Conservation (phyloP, 257 asterid species). For the Ophiorrhiza pumila region DNA sequence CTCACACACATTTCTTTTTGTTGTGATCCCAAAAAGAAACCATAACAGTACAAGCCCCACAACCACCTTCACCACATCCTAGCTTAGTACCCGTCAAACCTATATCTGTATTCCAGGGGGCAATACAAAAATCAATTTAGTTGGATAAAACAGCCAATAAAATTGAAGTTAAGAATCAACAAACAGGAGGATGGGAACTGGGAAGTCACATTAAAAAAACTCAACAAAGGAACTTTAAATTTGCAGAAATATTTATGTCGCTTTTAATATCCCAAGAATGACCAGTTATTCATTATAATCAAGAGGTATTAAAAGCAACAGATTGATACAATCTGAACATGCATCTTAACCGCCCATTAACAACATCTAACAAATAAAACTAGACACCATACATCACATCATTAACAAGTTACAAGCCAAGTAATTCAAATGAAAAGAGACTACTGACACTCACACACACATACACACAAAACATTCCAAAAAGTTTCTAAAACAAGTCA, state of each 20-base stretch:
- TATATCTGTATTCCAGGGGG: slow-evolving; percentile 37
- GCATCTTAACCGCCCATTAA: neutral
- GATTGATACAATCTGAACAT: neutral
- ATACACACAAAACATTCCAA: neutral
- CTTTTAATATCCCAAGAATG: neutral
- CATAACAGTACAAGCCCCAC: slow-evolving; percentile 99
- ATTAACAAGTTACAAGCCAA: neutral
- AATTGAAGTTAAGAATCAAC: neutral
- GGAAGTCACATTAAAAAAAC: neutral
- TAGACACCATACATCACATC: neutral
- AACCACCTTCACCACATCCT: slow-evolving; percentile 99
- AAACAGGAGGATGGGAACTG: neutral
- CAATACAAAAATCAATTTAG: slow-evolving; percentile 15
- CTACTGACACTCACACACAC: neutral
- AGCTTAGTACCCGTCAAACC: slow-evolving; percentile 97
- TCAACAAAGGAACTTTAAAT: neutral
- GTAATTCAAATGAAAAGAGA: neutral
- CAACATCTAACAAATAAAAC: neutral
- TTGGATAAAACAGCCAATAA: neutral
- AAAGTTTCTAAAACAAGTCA: neutral
- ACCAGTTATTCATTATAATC: neutral
- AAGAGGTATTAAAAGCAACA: neutral
- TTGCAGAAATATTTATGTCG: neutral
- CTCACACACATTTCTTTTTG: slow-evolving; percentile 87
- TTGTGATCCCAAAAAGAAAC: slow-evolving; percentile 73